These are phyloP conservation scores for Botryotinia calthae DNA, from an alignment of 2,329 filamentous ascomycete species.

Conservation along the genomic window DNA sequence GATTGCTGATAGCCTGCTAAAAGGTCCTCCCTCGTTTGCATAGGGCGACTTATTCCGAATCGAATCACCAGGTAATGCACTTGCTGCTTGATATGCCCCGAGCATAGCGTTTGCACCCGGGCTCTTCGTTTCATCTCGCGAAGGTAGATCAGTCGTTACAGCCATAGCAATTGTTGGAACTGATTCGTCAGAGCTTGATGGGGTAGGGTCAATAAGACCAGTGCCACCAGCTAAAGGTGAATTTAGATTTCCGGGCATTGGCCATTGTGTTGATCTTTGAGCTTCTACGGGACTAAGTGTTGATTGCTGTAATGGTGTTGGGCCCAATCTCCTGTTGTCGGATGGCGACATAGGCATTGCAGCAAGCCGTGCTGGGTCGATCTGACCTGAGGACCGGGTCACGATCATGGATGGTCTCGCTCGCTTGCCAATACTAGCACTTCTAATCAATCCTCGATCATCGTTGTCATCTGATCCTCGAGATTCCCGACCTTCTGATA, in stretches of 20 bases:
- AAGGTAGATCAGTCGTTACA: constrained; percentile 23
- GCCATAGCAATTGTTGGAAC: constrained; percentile 27
- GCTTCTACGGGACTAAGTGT: constrained; percentile 40
- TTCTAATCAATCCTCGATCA: constrained; percentile 57
- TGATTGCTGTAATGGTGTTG: constrained; percentile 40
- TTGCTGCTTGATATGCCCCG: constrained; percentile 50
- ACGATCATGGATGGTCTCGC: constrained; percentile 57
- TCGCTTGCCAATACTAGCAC: constrained; percentile 60
- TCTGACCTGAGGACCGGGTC: constrained; percentile 39
- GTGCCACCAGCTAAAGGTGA: constrained; percentile 35
- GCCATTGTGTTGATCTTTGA: constrained; percentile 27
- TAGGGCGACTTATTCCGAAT: not conserved
- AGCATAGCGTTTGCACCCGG: constrained; percentile 47
- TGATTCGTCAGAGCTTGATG: constrained; percentile 32
- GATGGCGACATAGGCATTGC: not conserved
- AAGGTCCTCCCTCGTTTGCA: constrained; percentile 18
- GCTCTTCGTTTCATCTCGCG: constrained; percentile 28
- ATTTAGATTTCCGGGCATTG: constrained; percentile 28
- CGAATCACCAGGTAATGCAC: constrained; percentile 24
- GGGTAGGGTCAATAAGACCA: constrained; percentile 33
- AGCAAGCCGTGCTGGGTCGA: constrained; percentile 17
- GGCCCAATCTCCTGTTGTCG: constrained; percentile 25
- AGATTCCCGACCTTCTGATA: constrained; percentile 35
- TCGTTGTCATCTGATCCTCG: constrained; percentile 39
- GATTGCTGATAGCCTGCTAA: constrained; percentile 53